Evolutionary conservation across 1,139 yeast genomes (phyloP).

Genomic region (Saccharomyces hybrid): DNA sequence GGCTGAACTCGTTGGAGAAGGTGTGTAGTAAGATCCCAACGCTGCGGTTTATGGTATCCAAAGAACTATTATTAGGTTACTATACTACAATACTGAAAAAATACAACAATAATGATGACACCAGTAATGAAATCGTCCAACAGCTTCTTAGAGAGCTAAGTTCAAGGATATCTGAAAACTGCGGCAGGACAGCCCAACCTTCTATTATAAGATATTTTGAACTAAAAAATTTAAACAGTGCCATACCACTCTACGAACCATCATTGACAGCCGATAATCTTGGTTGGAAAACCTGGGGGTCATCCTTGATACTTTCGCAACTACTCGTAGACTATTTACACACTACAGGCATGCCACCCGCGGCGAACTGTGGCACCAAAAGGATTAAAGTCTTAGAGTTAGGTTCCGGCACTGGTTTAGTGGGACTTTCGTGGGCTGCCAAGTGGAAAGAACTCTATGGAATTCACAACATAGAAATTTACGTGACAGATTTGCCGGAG

Average conservation of each 20-base stretch:
- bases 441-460: slow-evolving; percentile 23
- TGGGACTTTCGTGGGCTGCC: slow-evolving; percentile 58
- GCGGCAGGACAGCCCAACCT: slow-evolving; percentile 85
- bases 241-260: slow-evolving; percentile 62
- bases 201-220: slow-evolving; percentile 48
- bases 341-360: slow-evolving; percentile 26
- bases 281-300: slow-evolving; percentile 95
- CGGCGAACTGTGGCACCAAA: slow-evolving; percentile 39
- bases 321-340: slow-evolving; percentile 27
- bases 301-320: slow-evolving; percentile 64
- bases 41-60: slow-evolving; percentile 9
- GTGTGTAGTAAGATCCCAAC: slow-evolving; percentile 30
- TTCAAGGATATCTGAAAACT: slow-evolving; percentile 63
- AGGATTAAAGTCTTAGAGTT: slow-evolving; percentile 49
- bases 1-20: slow-evolving; percentile 24
- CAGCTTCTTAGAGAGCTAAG: slow-evolving; percentile 46
- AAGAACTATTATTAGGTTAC: slow-evolving; percentile 44
- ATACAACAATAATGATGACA: slow-evolving; percentile 30
- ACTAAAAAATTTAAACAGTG: slow-evolving; percentile 33
- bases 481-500: slow-evolving; percentile 70
- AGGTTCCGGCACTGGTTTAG: slow-evolving; percentile 92
- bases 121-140: slow-evolving; percentile 37
- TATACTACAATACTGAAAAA: slow-evolving; percentile 58
- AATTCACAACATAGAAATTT: slow-evolving; percentile 39
- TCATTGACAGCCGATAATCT: slow-evolving; percentile 77